Base-by-base conservation (phyloP, 805 yeast genomes). In the Scheffersomyces lignosus region DNA sequence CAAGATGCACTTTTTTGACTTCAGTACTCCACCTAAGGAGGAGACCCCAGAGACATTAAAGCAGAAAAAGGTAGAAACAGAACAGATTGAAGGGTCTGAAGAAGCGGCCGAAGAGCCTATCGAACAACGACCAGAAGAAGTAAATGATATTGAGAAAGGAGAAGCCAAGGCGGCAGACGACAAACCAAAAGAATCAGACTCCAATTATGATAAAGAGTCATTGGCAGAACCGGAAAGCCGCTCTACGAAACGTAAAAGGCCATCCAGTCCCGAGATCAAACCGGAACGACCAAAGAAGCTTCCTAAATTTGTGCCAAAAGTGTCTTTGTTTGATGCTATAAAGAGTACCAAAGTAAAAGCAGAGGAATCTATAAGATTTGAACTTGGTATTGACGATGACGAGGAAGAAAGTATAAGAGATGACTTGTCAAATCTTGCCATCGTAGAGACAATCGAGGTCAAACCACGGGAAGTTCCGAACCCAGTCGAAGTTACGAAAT, bases 1-100 rank as follows among this genome's bases (percentile, higher is more conserved):
- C 33, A 60, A 55, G 13, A 50, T 64, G 24, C 63, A 63, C 31
- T 66, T 66, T 35, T 63, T 66, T 34, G 63, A 61, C 38, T 58
- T 65, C 28, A 29, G 22, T 12, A 23, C 29, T 18, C 29, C 29
- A 4, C 30, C 26, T 10, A 17, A 18, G 6, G n/a, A n/a, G n/a
- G n/a, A n/a, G n/a, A n/a, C n/a, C n/a, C n/a, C n/a, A n/a, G n/a
- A n/a, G n/a, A n/a, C n/a, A n/a, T n/a, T n/a, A n/a, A n/a, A n/a
- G n/a, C n/a, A n/a, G n/a, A n/a, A n/a, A n/a, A n/a, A n/a, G n/a
- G n/a, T n/a, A n/a, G n/a, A n/a, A n/a, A n/a, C n/a, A n/a, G n/a
- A n/a, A n/a, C n/a, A n/a, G n/a, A n/a, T n/a, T n/a, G n/a, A n/a
- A n/a, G n/a, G n/a, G n/a, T n/a, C n/a, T n/a, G n/a, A n/a, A n/a